Evolutionary conservation across 2,329 filamentous ascomycete genomes (phyloP), one percentile per base, ranked within the genome.

Genomic region (Xylariomycetidae sp.): DNA sequence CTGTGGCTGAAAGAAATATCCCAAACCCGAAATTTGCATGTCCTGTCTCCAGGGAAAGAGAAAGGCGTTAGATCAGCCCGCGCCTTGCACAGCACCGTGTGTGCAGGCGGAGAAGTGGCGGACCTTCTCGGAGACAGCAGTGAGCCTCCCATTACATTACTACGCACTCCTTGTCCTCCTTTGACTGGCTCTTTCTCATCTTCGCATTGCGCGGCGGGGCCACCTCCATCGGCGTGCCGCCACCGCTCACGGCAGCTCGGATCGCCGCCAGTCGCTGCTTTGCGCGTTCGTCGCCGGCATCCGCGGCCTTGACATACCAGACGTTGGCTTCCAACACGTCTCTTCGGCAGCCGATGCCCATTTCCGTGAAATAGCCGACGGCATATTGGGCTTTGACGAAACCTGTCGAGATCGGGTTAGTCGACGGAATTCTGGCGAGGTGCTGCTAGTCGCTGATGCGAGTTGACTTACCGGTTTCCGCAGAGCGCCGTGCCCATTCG

Each of bases 251-350:
- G 9, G 92, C 90, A 7, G 85, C 83, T 40, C 84, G 77, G 40
- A 98, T 98, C 25, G 88, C 85, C 14, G 83, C 79, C 33, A 98
- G 70, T 17, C 92, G 77, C 52, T 92, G 83, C 58, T 83, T 90
- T 31, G 92, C 92, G 37, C 88, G 78, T 50, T 92, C 85, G 52
- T 96, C 89, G 29, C 90, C 92, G 31, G 86, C 77, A 47, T 95
- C 90, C 12, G 92, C 90, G 5, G 92, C 92, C 60, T 85, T 86
- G 47, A 98, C 90, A 57, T 98, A 98, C 90, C 89, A 96, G 19
- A 95, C 85, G 53, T 98, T 98, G 47, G 92, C 90, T 59, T 95
- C 89, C 26, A 98, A 74, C n/a, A 90, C 80, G 57, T 98, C 92
- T 30, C 87, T 80, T 23, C 88, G 84, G 58, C 88, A 95, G 31